Percentiles rank a stretch among this genome's conserved stretches.
These are phyloP conservation scores for Eucalyptus albens DNA, from an alignment of 345 rosid genomes.

Conservation along the genomic window DNA sequence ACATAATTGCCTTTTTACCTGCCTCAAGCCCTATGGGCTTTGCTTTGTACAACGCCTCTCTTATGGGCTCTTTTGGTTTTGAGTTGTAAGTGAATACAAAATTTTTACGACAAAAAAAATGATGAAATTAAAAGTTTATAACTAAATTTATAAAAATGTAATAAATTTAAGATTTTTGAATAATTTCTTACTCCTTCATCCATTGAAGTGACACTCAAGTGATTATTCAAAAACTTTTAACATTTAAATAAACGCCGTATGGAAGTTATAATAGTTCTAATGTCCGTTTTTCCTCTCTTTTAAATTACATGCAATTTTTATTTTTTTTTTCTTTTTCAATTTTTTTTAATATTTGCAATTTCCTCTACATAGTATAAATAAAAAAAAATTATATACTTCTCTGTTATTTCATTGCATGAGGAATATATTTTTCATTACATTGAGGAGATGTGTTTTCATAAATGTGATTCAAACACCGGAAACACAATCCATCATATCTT, in stretches of 20 bases:
- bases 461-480: accelerated
- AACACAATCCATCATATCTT: too few relatives aligned
- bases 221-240: accelerated
- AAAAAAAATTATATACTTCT: neutral
- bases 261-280: neutral
- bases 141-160: too few relatives aligned
- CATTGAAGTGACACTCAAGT: neutral
- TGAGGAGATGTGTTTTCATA: neutral
- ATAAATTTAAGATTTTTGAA: too few relatives aligned
- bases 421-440: too few relatives aligned
- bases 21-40: too few relatives aligned
- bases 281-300: neutral
- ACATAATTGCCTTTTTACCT: too few relatives aligned
- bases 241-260: accelerated
- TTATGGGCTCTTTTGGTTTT: too few relatives aligned
- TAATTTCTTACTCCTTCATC: too few relatives aligned
- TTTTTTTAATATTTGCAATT: neutral
- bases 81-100: too few relatives aligned
- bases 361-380: neutral
- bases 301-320: neutral
- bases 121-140: accelerated
- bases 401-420: neutral
- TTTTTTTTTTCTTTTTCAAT: neutral
- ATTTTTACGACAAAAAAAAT: too few relatives aligned
- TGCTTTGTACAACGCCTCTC: too few relatives aligned